Conservation (phyloP, 2,329 filamentous ascomycete species). For the Colletotrichum lindemuthianum region DNA sequence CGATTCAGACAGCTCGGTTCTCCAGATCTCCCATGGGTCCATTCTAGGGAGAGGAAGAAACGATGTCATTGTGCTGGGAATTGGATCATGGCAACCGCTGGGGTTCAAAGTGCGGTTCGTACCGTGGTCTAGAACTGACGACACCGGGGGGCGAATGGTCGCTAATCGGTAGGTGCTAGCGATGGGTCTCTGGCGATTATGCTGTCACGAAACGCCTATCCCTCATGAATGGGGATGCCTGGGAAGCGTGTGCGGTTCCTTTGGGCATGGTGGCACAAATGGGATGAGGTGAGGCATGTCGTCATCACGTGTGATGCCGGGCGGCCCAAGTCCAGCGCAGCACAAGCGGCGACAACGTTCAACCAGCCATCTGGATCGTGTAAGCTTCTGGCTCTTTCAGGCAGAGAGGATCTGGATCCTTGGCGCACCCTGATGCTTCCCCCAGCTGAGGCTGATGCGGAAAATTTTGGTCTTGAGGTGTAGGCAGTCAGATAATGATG, state of each 20-base stretch:
- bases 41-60: background rate
- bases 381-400: conserved; percentile 7
- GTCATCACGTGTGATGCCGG: conserved; percentile 35
- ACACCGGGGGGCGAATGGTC: conserved; percentile 12
- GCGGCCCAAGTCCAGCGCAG: conserved; percentile 12
- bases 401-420: conserved; percentile 28
- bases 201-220: conserved; percentile 20
- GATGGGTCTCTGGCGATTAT: conserved; percentile 22
- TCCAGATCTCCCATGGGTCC: conserved; percentile 17
- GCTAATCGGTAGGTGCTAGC: background rate
- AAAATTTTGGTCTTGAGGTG: conserved; percentile 9
- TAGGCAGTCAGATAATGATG: conserved; percentile 28
- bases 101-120: conserved; percentile 8
- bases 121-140: conserved; percentile 11
- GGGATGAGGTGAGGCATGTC: conserved; percentile 34
- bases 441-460: conserved; percentile 26
- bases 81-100: conserved; percentile 5
- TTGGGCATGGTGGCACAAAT: conserved; percentile 24
- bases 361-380: conserved; percentile 1
- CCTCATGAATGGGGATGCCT: conserved; percentile 1
- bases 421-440: conserved; percentile 20
- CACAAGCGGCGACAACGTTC: background rate
- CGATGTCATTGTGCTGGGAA: conserved; percentile 27
- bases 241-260: conserved; percentile 11
- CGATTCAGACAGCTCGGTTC: conserved; percentile 15